Conservation (phyloP, 805 yeast species). For the Suhomyces sp. region DNA sequence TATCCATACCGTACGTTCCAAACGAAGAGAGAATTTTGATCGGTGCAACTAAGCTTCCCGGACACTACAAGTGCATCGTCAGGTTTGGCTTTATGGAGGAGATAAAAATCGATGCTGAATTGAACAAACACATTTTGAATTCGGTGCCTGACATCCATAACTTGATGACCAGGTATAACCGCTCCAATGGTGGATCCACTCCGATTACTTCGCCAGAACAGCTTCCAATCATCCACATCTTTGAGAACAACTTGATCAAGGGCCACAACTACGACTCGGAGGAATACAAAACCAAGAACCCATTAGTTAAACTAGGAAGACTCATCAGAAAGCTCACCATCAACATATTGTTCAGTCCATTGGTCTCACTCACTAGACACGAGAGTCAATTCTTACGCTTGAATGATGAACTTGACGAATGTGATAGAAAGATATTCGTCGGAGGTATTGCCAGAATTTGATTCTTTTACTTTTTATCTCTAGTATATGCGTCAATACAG, state of each 20-base stretch:
- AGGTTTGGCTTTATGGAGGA: conserved; percentile 51
- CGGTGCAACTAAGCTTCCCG: conserved; percentile 39
- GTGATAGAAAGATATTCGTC: conserved; percentile 21
- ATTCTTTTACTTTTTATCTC: neutral
- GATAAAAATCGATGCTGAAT: conserved; percentile 17
- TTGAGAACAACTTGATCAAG: conserved; percentile 27
- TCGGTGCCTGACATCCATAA: conserved; percentile 16
- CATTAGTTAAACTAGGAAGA: conserved; percentile 10
- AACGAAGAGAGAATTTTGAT: conserved; percentile 39
- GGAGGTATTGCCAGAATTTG: conserved; percentile 26
- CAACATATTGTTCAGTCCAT: conserved; percentile 25
- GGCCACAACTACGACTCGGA: conserved; percentile 17
- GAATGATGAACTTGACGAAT: conserved; percentile 19
- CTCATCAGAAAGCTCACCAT: conserved; percentile 18
- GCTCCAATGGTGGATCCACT: neutral
- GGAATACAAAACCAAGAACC: conserved; percentile 16
- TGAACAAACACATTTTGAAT: conserved; percentile 18
- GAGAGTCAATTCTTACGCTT: conserved; percentile 19
- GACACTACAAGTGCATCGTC: conserved; percentile 48
- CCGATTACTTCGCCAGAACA: conserved; percentile 1
- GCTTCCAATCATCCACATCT: conserved; percentile 26
- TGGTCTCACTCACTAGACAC: conserved; percentile 16
- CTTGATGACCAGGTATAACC: conserved; percentile 8
- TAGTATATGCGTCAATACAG: neutral
- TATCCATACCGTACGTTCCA: conserved; percentile 41